These are phyloP conservation scores for Fraxinus velutina DNA, from an alignment of 305 asterid species.

Conservation along the genomic window DNA sequence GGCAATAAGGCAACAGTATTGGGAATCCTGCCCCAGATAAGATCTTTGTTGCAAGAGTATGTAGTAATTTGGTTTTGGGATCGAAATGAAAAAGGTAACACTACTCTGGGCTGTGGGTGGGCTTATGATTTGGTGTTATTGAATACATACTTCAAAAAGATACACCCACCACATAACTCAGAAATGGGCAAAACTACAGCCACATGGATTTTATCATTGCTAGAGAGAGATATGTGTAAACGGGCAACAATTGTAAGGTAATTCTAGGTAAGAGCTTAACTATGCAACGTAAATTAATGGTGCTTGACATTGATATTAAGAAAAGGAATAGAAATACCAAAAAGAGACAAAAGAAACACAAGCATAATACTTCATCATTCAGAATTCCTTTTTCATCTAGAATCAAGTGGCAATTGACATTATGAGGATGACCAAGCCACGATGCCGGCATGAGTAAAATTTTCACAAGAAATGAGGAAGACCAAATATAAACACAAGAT, in stretches of 20 bases:
- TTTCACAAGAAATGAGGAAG: background rate
- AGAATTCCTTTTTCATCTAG: slow-evolving; percentile 4
- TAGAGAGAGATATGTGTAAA: background rate
- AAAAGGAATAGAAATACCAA: background rate
- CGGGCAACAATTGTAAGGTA: background rate
- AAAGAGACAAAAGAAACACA: background rate
- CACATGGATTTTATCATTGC: background rate
- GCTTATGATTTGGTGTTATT: background rate
- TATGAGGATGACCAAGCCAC: background rate
- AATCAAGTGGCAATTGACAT: background rate
- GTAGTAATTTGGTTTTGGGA: background rate
- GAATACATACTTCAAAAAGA: background rate
- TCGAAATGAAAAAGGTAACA: background rate
- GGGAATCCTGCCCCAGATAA: background rate
- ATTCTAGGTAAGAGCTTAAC: background rate
- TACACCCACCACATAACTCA: background rate
- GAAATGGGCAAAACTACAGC: background rate
- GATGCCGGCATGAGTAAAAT: background rate
- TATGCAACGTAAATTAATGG: background rate
- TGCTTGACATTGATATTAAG: background rate
- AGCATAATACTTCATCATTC: background rate
- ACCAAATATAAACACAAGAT: background rate
- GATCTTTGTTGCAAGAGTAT: background rate
- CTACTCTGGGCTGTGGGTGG: background rate
- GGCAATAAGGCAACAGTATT: background rate